A percentile compares a stretch with the other conserved stretches of the same genome.
Conservation (phyloP, 2,329 filamentous ascomycete species). For the Byssothecium circinans region DNA sequence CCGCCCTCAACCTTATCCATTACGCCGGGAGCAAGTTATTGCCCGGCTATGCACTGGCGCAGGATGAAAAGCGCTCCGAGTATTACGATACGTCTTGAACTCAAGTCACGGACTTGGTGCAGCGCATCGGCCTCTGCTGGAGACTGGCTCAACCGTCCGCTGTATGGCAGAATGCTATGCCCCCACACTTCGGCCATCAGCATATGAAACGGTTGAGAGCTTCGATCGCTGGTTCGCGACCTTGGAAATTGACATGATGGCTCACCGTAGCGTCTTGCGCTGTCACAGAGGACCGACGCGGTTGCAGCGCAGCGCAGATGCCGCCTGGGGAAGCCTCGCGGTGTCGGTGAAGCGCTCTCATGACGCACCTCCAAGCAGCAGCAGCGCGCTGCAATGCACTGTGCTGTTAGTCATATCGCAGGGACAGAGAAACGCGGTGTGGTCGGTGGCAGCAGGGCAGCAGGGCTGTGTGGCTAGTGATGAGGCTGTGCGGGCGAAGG, state of each 20-base stretch:
- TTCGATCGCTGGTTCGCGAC: conserved; percentile 5
- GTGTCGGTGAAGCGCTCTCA: conserved; percentile 22
- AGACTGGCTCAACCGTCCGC: conserved; percentile 4
- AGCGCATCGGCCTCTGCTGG: conserved; percentile 12
- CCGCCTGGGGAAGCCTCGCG: conserved; percentile 5
- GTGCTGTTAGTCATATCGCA: neutral
- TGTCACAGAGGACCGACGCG: neutral
- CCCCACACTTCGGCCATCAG: conserved; percentile 14
- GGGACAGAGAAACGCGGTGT: conserved; percentile 23
- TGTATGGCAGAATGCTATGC: conserved; percentile 2
- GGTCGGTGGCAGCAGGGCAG: conserved; percentile 17
- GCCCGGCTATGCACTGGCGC: conserved; percentile 19
- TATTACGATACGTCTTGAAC: conserved; percentile 21
- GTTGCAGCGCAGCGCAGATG: neutral
- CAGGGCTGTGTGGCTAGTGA: conserved; percentile 1
- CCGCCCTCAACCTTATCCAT: conserved; percentile 39
- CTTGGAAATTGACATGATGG: neutral
- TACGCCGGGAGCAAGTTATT: conserved; percentile 20
- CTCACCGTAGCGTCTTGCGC: conserved; percentile 2
- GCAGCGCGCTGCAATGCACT: too few species aligned
- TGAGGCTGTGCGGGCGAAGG: neutral
- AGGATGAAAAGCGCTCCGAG: conserved; percentile 27
- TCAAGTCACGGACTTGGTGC: neutral
- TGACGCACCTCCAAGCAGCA: conserved; percentile 13
- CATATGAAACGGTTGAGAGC: conserved; percentile 14